Evolutionary conservation across 2,329 filamentous ascomycete genomes (phyloP).

Genomic region (Calonectria ilicicola): DNA sequence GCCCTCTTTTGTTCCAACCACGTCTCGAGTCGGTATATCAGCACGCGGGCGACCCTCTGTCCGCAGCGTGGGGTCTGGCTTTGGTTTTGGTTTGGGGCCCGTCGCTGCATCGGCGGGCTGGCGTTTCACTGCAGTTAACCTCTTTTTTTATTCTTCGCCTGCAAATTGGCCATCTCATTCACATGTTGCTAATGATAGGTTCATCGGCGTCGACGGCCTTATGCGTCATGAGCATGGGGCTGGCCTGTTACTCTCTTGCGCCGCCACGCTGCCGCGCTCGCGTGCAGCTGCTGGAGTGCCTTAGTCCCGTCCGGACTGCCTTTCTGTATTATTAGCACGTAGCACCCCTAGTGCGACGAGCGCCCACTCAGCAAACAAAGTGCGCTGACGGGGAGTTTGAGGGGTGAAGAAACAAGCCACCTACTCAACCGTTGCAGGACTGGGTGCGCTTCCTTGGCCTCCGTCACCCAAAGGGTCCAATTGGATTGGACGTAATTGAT

Average conservation of each 20-base stretch:
- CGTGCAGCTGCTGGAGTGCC: conserved; percentile 26
- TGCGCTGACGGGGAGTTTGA: conserved; percentile 21
- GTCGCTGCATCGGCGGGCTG: conserved; percentile 26
- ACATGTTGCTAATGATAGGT: conserved; percentile 47
- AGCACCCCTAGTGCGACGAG: conserved; percentile 3
- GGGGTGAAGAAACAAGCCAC: conserved; percentile 27
- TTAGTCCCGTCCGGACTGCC: conserved; percentile 18
- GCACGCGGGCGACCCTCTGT: conserved; percentile 32
- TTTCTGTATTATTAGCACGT: conserved; percentile 2
- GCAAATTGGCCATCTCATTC: conserved; percentile 37
- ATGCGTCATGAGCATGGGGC: conserved; percentile 26
- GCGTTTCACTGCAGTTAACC: conserved; percentile 29
- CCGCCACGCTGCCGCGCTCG: conserved; percentile 22
- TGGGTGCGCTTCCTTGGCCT: conserved; percentile 12
- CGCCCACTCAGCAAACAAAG: neutral
- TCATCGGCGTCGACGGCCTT: conserved; percentile 38
- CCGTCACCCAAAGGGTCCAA: conserved; percentile 27
- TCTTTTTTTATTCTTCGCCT: conserved; percentile 16
- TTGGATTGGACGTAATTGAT: conserved; percentile 24
- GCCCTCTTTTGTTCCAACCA: conserved; percentile 20
- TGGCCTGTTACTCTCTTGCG: conserved; percentile 20
- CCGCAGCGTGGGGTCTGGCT: conserved; percentile 36
- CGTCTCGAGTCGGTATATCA: conserved; percentile 38
- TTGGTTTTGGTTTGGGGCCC: conserved; percentile 11
- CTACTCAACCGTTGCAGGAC: conserved; percentile 17